phyloP scores from a whole-genome alignment of 768 basidiomycete species.

The Macrolepiota dolichaula region DNA sequence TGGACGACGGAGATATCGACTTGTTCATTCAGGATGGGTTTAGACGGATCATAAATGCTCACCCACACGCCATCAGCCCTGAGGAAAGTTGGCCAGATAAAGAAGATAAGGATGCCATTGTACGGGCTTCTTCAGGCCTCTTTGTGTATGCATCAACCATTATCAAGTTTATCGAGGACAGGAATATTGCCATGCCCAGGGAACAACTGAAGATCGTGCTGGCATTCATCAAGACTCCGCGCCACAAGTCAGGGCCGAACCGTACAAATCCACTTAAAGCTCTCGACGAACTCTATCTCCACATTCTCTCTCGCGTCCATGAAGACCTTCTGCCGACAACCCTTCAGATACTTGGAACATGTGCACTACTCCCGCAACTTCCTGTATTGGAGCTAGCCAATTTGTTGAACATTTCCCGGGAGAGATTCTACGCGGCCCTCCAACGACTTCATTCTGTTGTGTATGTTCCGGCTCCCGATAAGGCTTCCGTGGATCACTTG shows the following conservation, averaged over 20 bases:
- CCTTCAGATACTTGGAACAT: background rate
- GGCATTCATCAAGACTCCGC: background rate
- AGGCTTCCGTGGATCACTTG: background rate
- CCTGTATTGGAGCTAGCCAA: background rate
- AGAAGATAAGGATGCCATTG: background rate
- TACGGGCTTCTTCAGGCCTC: background rate
- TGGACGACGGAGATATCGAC: slow-evolving; percentile 3
- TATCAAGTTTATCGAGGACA: background rate
- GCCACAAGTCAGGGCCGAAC: too few relatives aligned
- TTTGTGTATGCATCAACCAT: background rate
- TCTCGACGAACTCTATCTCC: background rate
- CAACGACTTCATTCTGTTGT: background rate
- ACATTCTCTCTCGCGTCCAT: background rate
- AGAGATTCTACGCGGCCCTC: background rate
- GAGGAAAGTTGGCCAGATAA: background rate
- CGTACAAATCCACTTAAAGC: background rate
- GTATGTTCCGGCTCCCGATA: background rate
- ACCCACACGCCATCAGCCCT: background rate
- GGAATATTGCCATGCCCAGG: background rate
- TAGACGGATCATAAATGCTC: background rate
- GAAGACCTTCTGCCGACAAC: background rate
- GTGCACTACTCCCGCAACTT: background rate
- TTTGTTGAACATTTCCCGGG: background rate
- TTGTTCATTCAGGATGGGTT: background rate
- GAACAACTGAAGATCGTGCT: background rate